phyloP scores from a whole-genome alignment of 148 eudicot genomes.

The Heliamphora exappendiculata region DNA sequence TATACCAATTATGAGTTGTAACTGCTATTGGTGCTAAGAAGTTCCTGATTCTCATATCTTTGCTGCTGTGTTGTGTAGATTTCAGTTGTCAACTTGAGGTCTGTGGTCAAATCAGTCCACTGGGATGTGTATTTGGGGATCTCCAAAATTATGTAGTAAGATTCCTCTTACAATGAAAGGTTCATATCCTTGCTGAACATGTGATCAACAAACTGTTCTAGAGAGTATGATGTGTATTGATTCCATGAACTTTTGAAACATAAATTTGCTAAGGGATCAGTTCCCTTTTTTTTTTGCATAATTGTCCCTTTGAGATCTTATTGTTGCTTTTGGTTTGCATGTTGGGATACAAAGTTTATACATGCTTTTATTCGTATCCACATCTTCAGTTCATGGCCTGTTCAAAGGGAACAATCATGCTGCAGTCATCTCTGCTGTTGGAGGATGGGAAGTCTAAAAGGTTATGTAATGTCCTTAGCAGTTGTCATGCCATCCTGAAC shows the following conservation, averaged over 20 bases:
- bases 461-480: slow-evolving; percentile 19
- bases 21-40: not conserved
- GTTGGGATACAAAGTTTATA: not conserved
- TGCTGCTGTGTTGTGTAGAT: not conserved
- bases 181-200: not conserved
- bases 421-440: slow-evolving; percentile 22
- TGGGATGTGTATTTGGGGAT: not conserved
- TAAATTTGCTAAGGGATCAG: not conserved
- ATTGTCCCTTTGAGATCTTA: not conserved
- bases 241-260: not conserved
- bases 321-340: not conserved
- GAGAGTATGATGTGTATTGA: not conserved
- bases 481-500: slow-evolving; percentile 11
- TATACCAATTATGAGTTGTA: not conserved
- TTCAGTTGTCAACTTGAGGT: not conserved
- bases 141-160: not conserved
- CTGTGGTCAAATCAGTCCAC: not conserved
- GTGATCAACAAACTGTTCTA: not conserved
- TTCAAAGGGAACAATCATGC: slow-evolving; percentile 15
- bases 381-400: slow-evolving; percentile 18
- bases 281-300: not conserved
- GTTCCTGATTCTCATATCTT: not conserved
- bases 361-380: not conserved
- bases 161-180: not conserved
- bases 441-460: slow-evolving; percentile 22